A percentile compares a stretch with the other conserved stretches of the same genome.
Conservation (phyloP, 805 yeast species). For the Kodamaea restingae region DNA sequence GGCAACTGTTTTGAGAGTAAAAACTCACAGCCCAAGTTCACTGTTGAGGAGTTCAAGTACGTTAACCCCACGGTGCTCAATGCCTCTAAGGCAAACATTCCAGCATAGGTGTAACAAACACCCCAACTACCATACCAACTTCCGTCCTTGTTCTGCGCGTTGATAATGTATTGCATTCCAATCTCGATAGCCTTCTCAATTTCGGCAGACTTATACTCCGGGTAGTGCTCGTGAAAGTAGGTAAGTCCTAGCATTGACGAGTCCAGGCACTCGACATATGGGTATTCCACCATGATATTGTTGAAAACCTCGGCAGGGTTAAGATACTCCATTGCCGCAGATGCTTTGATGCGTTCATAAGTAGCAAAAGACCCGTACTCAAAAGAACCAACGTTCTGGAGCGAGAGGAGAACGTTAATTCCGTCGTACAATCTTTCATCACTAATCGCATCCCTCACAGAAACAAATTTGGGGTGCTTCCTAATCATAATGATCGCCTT, state of each 20-base stretch:
- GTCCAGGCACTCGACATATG: slow-evolving; percentile 97
- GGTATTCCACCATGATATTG: slow-evolving; percentile 97
- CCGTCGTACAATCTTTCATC: slow-evolving; percentile 57
- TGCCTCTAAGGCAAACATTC: slow-evolving; percentile 97
- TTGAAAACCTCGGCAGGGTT: slow-evolving; percentile 99
- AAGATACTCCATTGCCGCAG: slow-evolving; percentile 67
- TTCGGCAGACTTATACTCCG: slow-evolving; percentile 60
- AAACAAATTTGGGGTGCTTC: slow-evolving; percentile 50
- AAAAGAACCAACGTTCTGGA: slow-evolving; percentile 76
- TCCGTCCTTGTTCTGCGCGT: slow-evolving; percentile 73
- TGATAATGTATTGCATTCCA: slow-evolving; percentile 69
- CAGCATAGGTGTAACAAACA: slow-evolving; percentile 90
- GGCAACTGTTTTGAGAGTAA: slow-evolving; percentile 64
- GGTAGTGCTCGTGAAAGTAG: slow-evolving; percentile 63
- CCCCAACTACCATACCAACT: slow-evolving; percentile 99
- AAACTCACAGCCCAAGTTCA: slow-evolving; percentile 80
- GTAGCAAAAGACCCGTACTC: slow-evolving; percentile 92
- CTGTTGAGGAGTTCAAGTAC: slow-evolving; percentile 60
- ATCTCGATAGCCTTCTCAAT: slow-evolving; percentile 64
- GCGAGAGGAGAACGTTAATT: slow-evolving; percentile 65
- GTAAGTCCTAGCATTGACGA: slow-evolving; percentile 87
- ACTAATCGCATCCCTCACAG: slow-evolving; percentile 49
- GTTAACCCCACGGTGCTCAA: slow-evolving; percentile 61
- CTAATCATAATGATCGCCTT: slow-evolving; percentile 92
- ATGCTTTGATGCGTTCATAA: slow-evolving; percentile 81